Conservation (phyloP, 169 alveolate species). For the Eimeria maxima region DNA sequence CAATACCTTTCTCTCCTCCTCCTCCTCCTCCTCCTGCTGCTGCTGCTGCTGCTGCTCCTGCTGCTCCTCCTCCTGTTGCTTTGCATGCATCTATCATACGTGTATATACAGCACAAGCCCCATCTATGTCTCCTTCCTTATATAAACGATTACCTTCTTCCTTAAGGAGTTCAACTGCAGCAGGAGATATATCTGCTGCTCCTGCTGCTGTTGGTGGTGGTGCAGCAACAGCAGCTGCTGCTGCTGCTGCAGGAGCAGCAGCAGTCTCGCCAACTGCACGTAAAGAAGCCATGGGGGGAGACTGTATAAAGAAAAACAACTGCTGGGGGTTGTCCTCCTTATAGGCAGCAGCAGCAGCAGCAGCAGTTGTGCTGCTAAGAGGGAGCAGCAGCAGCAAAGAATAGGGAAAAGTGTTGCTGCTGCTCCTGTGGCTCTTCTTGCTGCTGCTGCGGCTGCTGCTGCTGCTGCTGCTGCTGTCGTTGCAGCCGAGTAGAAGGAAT, state of each 20-base stretch:
- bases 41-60: neutral
- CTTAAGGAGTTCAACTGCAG: neutral
- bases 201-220: slow-evolving; percentile 25
- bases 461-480: neutral
- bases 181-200: neutral
- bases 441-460: slow-evolving; percentile 6
- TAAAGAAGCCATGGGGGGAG: slow-evolving; percentile 30
- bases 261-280: slow-evolving; percentile 1
- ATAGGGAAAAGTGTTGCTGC: neutral
- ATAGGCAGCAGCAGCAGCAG: no score
- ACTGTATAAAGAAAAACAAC: no score
- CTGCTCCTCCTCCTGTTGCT: neutral
- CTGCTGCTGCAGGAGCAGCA: slow-evolving; percentile 32
- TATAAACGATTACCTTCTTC: neutral
- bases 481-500: no score
- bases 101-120: slow-evolving; percentile 7
- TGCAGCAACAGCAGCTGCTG: neutral
- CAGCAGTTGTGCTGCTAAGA: no score
- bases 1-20: no score
- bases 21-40: no score
- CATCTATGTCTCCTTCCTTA: slow-evolving; percentile 3
- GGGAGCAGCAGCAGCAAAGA: no score
- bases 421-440: no score
- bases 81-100: slow-evolving; percentile 31
- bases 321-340: no score